phyloP scores from a whole-genome alignment of 768 basidiomycete species.

The Suillus spraguei region DNA sequence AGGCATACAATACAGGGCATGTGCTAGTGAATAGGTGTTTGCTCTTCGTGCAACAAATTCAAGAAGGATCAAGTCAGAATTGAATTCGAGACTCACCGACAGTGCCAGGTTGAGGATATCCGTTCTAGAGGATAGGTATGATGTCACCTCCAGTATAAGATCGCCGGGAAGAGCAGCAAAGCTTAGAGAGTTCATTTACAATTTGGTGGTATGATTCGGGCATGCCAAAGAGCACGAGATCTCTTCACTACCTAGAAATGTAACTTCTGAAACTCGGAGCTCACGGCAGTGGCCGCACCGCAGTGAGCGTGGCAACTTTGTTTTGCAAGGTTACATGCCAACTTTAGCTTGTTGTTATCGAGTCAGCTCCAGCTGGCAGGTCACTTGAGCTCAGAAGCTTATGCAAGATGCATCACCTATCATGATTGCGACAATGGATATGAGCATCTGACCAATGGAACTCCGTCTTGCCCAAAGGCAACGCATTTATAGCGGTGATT shows the following conservation, averaged over 20 bases:
- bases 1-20: constrained; percentile 60
- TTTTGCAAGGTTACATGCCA: not conserved
- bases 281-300: not conserved
- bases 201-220: too few species aligned
- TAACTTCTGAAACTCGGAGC: not conserved
- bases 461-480: not conserved
- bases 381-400: constrained; percentile 1
- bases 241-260: not conserved
- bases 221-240: too few species aligned
- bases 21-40: constrained; percentile 51
- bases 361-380: not conserved
- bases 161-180: constrained; percentile 50
- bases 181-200: not conserved
- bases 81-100: constrained; percentile 47
- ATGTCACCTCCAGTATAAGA: constrained; percentile 67
- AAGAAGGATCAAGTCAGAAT: constrained; percentile 4
- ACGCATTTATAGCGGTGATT: constrained; percentile 1
- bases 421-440: not conserved
- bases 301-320: not conserved
- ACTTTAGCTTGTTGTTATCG: not conserved
- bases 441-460: not conserved
- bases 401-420: not conserved
- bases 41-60: constrained; percentile 44
- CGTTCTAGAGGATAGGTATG: constrained; percentile 48
- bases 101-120: constrained; percentile 64